These are phyloP conservation scores for Pisolithus microcarpus DNA, from an alignment of 768 basidiomycete species.

Conservation along the genomic window DNA sequence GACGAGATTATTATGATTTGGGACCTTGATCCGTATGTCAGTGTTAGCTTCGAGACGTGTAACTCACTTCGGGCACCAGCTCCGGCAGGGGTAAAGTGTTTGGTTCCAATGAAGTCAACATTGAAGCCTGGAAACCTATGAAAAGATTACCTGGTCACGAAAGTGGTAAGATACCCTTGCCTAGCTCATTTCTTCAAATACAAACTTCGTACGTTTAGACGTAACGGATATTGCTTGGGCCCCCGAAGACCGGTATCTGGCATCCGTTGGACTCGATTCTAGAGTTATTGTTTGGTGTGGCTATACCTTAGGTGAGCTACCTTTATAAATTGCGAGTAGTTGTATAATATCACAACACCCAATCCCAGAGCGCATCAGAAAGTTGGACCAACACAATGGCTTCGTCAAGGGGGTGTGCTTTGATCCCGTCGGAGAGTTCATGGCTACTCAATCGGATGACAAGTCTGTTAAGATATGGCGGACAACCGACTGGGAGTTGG, in stretches of 20 bases:
- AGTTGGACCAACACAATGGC: slow-evolving; percentile 84
- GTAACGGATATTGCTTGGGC: slow-evolving; percentile 96
- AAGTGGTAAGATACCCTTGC: slow-evolving; percentile 54
- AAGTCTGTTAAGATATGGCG: slow-evolving; percentile 95
- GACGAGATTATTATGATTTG: slow-evolving; percentile 95
- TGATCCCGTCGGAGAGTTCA: slow-evolving; percentile 96
- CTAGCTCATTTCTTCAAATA: background rate
- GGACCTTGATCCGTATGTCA: slow-evolving; percentile 88
- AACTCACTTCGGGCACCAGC: slow-evolving; percentile 31
- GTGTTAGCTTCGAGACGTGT: slow-evolving; percentile 2
- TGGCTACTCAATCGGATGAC: slow-evolving; percentile 98
- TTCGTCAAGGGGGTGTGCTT: slow-evolving; percentile 99
- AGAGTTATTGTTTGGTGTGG: slow-evolving; percentile 93
- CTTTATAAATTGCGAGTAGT: background rate
- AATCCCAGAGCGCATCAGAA: slow-evolving; percentile 64
- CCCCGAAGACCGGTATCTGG: slow-evolving; percentile 84
- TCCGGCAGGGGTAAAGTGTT: slow-evolving; percentile 80
- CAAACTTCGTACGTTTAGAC: slow-evolving; percentile 43
- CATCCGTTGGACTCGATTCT: slow-evolving; percentile 90
- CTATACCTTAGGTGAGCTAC: slow-evolving; percentile 66
- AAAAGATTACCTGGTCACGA: slow-evolving; percentile 90
- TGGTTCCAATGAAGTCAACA: slow-evolving; percentile 92
- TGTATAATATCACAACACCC: background rate
- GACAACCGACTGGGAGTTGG: slow-evolving; percentile 84
- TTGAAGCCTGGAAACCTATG: slow-evolving; percentile 95